phyloP scores from a whole-genome alignment of 192 early-diverging fungal species.

The Podila epigama region DNA sequence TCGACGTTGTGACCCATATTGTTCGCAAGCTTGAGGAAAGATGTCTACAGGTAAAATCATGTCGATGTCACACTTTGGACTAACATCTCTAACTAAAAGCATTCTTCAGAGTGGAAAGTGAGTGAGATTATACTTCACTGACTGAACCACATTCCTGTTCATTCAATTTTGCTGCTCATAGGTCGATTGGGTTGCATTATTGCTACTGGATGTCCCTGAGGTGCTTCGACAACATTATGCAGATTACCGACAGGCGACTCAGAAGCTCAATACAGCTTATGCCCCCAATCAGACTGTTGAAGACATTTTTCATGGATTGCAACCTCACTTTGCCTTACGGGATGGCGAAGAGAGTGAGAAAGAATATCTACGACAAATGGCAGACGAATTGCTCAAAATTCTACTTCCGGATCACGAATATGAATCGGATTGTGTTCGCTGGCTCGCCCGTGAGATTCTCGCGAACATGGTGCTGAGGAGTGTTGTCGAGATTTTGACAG shows the following conservation, averaged over 20 bases:
- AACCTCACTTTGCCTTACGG: conserved; percentile 58
- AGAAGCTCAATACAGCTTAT: conserved; percentile 49
- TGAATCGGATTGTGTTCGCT: conserved; percentile 53
- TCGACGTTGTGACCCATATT: conserved; percentile 40
- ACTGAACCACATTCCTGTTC: neutral
- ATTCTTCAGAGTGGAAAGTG: no score
- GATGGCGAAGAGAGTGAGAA: conserved; percentile 50
- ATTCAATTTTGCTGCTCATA: conserved; percentile 8
- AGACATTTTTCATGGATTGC: conserved; percentile 58
- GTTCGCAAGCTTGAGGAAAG: conserved; percentile 49
- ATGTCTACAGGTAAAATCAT: conserved; percentile 48
- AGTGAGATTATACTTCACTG: neutral
- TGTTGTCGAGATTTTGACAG: conserved; percentile 51
- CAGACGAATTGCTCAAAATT: conserved; percentile 48
- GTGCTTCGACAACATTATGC: conserved; percentile 53
- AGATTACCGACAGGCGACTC: conserved; percentile 54
- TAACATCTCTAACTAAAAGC: no score
- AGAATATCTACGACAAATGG: conserved; percentile 54
- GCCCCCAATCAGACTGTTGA: conserved; percentile 50
- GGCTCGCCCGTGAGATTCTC: conserved; percentile 57
- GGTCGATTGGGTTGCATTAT: conserved; percentile 57
- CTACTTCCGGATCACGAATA: conserved; percentile 51
- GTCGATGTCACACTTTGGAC: neutral
- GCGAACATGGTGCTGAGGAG: conserved; percentile 50
- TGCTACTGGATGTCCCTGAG: conserved; percentile 54